These are phyloP conservation scores for Tylopilus sp. DNA, from an alignment of 768 basidiomycete genomes.

Conservation along the genomic window DNA sequence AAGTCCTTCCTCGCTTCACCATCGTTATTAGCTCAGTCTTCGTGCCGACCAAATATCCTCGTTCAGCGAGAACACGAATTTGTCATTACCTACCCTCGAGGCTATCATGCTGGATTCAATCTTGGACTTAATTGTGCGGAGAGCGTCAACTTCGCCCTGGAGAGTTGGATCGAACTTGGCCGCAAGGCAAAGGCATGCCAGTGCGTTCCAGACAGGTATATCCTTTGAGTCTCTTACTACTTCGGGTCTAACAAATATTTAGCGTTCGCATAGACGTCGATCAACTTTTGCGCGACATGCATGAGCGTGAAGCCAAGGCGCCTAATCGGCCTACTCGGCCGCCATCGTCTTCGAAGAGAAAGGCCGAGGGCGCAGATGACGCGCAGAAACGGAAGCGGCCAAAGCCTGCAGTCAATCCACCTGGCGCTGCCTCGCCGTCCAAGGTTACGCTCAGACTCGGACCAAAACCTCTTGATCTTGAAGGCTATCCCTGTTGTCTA, in stretches of 20 bases:
- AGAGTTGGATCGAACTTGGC: conserved; percentile 91
- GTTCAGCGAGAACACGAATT: conserved; percentile 96
- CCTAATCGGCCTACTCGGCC: conserved; percentile 5
- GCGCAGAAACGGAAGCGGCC: conserved; percentile 26
- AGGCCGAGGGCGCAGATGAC: conserved; percentile 32
- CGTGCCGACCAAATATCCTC: conserved; percentile 78
- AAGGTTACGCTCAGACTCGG: conserved; percentile 65
- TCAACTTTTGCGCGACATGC: conserved; percentile 70
- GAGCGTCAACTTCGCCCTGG: conserved; percentile 94
- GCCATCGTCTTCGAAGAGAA: conserved; percentile 36
- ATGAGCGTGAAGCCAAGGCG: conserved; percentile 55
- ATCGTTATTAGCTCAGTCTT: conserved; percentile 69
- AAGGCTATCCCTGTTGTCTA: conserved; percentile 64
- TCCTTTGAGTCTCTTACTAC: background rate
- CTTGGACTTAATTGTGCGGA: conserved; percentile 96
- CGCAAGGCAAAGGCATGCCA: conserved; percentile 72
- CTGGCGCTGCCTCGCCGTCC: conserved; percentile 11
- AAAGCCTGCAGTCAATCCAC: conserved; percentile 8
- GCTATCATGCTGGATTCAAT: conserved; percentile 97
- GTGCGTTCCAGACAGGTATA: conserved; percentile 72
- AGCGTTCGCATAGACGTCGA: conserved; percentile 96
- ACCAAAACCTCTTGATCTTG: conserved; percentile 54
- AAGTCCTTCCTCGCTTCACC: conserved; percentile 96
- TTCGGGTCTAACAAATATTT: conserved; percentile 6
- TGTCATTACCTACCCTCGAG: conserved; percentile 90